Percentiles rank a stretch among this genome's conserved stretches.
phyloP scores from a whole-genome alignment of 176 grass and related monocot genomes.

The Bolboschoenus planiculmis region DNA sequence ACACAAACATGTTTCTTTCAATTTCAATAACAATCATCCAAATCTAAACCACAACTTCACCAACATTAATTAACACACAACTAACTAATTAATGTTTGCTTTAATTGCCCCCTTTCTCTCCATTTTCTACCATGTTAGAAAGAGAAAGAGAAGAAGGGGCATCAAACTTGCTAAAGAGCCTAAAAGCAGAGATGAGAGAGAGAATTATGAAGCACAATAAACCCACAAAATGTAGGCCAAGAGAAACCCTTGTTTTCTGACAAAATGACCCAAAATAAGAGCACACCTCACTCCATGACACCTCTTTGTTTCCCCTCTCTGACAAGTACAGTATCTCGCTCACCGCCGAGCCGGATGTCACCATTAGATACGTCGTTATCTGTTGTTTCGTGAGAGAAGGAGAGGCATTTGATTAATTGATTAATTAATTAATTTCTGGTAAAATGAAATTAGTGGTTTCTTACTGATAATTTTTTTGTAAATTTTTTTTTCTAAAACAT shows the following conservation, averaged over 20 bases:
- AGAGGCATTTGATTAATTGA: too few species aligned
- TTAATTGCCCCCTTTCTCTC: background rate
- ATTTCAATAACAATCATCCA: background rate
- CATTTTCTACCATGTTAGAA: background rate
- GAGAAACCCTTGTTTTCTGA: conserved; percentile 50
- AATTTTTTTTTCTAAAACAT: background rate
- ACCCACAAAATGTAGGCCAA: conserved; percentile 55
- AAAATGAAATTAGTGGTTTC: background rate
- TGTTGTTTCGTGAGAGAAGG: conserved; percentile 19
- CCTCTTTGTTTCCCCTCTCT: conserved; percentile 44
- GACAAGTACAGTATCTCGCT: conserved; percentile 75
- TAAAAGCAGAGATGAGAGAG: conserved; percentile 55
- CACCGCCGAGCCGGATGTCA: conserved; percentile 71
- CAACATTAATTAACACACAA: background rate
- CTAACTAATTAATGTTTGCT: background rate
- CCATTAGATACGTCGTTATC: conserved; percentile 59
- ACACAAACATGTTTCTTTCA: background rate
- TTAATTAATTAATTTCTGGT: background rate
- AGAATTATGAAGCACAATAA: conserved; percentile 66
- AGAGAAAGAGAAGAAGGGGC: background rate
- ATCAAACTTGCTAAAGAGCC: conserved; percentile 56
- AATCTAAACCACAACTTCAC: background rate
- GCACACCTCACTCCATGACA: conserved; percentile 87
- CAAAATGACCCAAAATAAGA: conserved; percentile 91
- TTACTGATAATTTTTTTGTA: background rate